Percentiles rank a stretch among this genome's conserved stretches.
These are phyloP conservation scores for Zymoseptoria ardabiliae DNA, from an alignment of 2,329 filamentous ascomycete genomes.

Conservation along the genomic window DNA sequence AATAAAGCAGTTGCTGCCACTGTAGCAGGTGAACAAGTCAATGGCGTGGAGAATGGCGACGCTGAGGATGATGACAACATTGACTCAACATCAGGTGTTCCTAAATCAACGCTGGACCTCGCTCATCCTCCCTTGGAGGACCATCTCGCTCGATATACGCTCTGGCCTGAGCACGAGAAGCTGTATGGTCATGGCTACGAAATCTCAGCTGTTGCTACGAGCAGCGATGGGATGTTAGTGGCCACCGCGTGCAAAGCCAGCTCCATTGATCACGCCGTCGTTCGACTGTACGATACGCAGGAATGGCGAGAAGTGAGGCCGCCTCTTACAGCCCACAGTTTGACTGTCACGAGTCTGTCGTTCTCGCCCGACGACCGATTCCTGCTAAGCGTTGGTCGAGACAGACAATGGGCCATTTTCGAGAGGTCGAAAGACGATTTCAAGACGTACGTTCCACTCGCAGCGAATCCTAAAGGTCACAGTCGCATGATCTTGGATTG, in stretches of 20 bases:
- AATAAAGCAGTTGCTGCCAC: constrained; percentile 75
- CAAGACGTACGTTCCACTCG: constrained; percentile 49
- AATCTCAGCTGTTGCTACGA: constrained; percentile 77
- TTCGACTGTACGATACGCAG: constrained; percentile 79
- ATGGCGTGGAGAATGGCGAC: constrained; percentile 30
- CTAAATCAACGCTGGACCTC: constrained; percentile 57
- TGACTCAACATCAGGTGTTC: constrained; percentile 49
- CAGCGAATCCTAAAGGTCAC: constrained; percentile 76
- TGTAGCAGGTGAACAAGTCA: constrained; percentile 26
- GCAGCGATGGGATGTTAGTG: constrained; percentile 64
- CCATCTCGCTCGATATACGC: constrained; percentile 76
- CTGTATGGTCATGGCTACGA: constrained; percentile 97
- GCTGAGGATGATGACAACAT: constrained; percentile 48
- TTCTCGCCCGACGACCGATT: constrained; percentile 70
- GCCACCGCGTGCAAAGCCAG: constrained; percentile 91
- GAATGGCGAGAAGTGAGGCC: constrained; percentile 84
- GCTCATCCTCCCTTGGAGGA: constrained; percentile 81
- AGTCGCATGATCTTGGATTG: constrained; percentile 86
- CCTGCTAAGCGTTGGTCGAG: constrained; percentile 81
- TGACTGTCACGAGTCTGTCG: constrained; percentile 75
- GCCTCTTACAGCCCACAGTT: constrained; percentile 71
- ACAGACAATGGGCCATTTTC: constrained; percentile 87
- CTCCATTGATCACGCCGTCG: constrained; percentile 87
- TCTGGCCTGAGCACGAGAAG: constrained; percentile 96
- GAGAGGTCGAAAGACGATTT: constrained; percentile 39